Percentiles rank a stretch among this genome's conserved stretches.
phyloP scores from a whole-genome alignment of 179 eudicot species.

The Heliamphora pulchella region DNA sequence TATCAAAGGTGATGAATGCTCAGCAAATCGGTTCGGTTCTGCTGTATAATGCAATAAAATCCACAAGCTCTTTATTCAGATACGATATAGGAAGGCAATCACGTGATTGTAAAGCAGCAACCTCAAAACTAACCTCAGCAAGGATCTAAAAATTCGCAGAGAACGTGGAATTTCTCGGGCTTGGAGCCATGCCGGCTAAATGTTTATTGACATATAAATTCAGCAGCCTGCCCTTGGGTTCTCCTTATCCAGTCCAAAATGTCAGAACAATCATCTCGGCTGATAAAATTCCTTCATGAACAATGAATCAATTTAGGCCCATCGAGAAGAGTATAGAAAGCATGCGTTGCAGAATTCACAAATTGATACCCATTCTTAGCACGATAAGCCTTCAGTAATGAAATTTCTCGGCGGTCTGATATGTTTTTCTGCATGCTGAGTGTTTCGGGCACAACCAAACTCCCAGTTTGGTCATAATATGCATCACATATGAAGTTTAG shows the following conservation, averaged over 20 bases:
- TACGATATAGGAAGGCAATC: no score
- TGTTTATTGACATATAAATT: conserved; percentile 12
- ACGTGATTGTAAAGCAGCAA: no score
- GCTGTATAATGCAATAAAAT: no score
- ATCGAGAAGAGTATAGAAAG: background rate
- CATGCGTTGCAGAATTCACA: background rate
- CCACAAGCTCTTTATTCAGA: no score
- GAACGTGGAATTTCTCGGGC: background rate
- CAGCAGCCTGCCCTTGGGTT: conserved; percentile 25
- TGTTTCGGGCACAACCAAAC: conserved; percentile 48
- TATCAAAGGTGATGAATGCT: no score
- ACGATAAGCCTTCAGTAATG: conserved; percentile 55
- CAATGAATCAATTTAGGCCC: conserved; percentile 5
- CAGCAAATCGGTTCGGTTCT: no score
- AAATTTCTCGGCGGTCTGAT: conserved; percentile 36
- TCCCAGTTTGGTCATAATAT: conserved; percentile 42
- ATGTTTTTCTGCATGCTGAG: conserved; percentile 63
- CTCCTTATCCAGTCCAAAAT: conserved; percentile 60
- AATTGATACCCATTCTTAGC: conserved; percentile 52
- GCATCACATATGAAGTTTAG: conserved; percentile 56
- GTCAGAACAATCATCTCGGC: conserved; percentile 52
- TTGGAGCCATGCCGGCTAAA: background rate
- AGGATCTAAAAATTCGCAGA: background rate
- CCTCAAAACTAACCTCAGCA: conserved; percentile 6
- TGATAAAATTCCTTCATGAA: conserved; percentile 46